Conservation (phyloP, 176 grass and related monocot species). For the Poa annua region DNA sequence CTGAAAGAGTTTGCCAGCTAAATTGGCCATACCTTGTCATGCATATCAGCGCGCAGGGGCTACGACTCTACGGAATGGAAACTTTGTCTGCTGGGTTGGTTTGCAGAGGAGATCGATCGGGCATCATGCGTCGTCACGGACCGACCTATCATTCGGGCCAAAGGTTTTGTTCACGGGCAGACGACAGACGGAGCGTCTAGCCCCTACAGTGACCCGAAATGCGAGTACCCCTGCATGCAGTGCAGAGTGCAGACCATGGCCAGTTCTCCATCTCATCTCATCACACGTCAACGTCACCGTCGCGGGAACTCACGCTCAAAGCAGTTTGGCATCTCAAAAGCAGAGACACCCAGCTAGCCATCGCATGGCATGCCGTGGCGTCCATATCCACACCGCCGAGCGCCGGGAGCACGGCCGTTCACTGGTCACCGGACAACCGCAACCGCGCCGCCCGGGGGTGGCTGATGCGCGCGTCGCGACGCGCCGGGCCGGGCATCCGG, state of each 20-base stretch:
- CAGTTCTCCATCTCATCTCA: neutral
- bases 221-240: neutral
- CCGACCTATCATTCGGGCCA: neutral
- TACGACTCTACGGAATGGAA: slow-evolving; percentile 30
- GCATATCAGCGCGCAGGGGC: neutral
- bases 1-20: neutral
- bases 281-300: slow-evolving; percentile 29
- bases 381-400: neutral
- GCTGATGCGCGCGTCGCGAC: neutral
- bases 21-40: neutral
- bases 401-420: neutral
- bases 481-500: neutral
- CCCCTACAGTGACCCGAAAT: neutral
- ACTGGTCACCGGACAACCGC: neutral
- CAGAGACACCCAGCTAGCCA: neutral
- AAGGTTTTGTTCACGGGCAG: slow-evolving; percentile 31
- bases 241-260: neutral
- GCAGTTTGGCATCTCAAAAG: slow-evolving; percentile 7
- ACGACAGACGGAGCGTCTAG: neutral
- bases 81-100: slow-evolving; percentile 7
- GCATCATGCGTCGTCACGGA: slow-evolving; percentile 25
- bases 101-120: neutral
- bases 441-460: neutral
- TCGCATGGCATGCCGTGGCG: neutral
- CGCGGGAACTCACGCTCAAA: neutral